Percentiles rank a stretch among this genome's conserved stretches.
Conservation (phyloP, 208 protist species). For the Naegleria fowleri region DNA sequence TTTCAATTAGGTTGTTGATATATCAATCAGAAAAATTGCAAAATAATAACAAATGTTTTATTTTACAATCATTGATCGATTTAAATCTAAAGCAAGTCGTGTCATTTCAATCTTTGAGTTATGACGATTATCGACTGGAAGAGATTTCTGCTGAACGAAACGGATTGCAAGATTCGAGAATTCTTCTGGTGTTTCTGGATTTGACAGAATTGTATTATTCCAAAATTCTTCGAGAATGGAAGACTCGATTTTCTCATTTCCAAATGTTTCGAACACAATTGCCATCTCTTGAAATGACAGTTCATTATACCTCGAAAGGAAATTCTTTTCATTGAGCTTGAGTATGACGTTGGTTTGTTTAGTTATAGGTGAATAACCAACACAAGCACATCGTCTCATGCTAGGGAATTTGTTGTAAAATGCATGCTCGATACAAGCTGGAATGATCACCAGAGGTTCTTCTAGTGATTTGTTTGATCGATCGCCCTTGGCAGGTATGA, state of each 20-base stretch:
- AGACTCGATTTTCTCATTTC: not conserved
- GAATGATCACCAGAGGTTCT: not conserved
- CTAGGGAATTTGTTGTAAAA: not conserved
- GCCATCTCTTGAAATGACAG: not conserved
- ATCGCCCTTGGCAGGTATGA: not conserved
- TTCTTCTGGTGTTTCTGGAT: not conserved
- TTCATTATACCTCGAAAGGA: not conserved
- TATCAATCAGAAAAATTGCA: too few species aligned
- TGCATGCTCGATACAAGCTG: not conserved
- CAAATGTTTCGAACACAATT: constrained; percentile 1
- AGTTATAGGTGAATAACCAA: not conserved
- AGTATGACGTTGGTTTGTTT: not conserved
- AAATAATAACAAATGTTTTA: not conserved
- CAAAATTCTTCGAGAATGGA: not conserved
- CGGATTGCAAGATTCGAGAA: not conserved
- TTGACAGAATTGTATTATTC: not conserved
- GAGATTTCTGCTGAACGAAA: not conserved
- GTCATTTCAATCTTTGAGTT: constrained; percentile 13
- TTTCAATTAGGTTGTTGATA: not conserved
- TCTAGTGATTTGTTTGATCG: not conserved
- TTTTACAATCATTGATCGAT: not conserved
- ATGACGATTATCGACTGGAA: not conserved
- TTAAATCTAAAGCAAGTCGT: not conserved
- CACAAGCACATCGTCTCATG: not conserved
- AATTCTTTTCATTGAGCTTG: not conserved